These are phyloP conservation scores for Cardamine resedifolia DNA, from an alignment of 345 rosid species.

Conservation along the genomic window DNA sequence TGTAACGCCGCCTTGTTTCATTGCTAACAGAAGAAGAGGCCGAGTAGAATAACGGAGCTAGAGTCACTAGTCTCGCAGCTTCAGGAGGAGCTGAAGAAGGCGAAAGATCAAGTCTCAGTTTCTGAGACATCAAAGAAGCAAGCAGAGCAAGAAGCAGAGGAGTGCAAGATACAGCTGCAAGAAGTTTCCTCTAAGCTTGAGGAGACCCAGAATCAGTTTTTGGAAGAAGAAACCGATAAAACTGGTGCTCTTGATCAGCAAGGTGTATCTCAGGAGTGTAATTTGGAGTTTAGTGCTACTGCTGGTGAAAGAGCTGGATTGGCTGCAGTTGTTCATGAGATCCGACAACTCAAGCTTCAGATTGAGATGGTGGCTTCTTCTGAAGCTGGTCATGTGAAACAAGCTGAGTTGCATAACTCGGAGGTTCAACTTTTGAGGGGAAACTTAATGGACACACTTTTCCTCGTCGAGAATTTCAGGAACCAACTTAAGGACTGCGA, in stretches of 20 bases:
- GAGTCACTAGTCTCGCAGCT: conserved; percentile 70
- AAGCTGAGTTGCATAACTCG: conserved; percentile 49
- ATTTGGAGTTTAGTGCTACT: conserved; percentile 55
- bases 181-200: conserved; percentile 61
- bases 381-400: conserved; percentile 54
- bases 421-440: conserved; percentile 72
- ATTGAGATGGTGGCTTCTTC: conserved; percentile 62
- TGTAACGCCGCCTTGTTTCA: conserved; percentile 13
- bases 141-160: conserved; percentile 78
- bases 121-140: conserved; percentile 74
- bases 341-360: conserved; percentile 65
- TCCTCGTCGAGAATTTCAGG: conserved; percentile 72
- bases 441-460: conserved; percentile 59
- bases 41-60: conserved; percentile 76
- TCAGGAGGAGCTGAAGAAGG: conserved; percentile 83
- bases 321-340: conserved; percentile 66
- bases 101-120: conserved; percentile 61
- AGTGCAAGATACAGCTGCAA: conserved; percentile 58
- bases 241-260: conserved; percentile 40
- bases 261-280: conserved; percentile 49
- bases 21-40: conserved; percentile 78
- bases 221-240: conserved; percentile 42
- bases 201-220: conserved; percentile 55
- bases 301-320: conserved; percentile 53
- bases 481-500: conserved; percentile 66